Percentiles rank a stretch among this genome's conserved stretches.
phyloP scores from a whole-genome alignment of 331 rosid genomes.

The Rhamnella rubrinervis region DNA sequence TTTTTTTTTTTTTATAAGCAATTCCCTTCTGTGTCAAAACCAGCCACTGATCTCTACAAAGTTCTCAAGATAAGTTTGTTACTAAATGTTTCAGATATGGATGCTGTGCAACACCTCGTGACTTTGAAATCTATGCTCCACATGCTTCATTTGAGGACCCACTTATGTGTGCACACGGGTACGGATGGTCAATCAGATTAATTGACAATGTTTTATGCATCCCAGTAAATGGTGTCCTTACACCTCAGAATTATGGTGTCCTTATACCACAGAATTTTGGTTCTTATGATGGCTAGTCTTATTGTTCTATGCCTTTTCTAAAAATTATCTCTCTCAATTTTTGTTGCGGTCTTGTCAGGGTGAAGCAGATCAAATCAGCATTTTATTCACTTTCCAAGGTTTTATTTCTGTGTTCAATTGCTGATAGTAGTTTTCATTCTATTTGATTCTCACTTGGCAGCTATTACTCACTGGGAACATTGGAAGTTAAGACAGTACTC shows the following conservation, averaged over 20 bases:
- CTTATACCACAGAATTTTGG: background rate
- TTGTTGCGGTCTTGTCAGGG: constrained; percentile 40
- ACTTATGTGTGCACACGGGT: constrained; percentile 76
- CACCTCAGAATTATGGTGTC: no score
- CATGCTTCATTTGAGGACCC: constrained; percentile 91
- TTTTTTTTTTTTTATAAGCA: background rate
- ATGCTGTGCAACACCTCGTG: constrained; percentile 56
- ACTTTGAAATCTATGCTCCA: constrained; percentile 68
- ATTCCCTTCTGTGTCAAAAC: background rate
- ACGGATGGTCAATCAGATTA: constrained; percentile 1
- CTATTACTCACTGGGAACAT: background rate
- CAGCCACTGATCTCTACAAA: background rate
- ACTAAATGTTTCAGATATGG: constrained; percentile 53
- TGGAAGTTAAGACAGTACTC: background rate
- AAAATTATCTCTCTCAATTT: background rate
- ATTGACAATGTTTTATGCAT: background rate
- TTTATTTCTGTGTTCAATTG: constrained; percentile 12
- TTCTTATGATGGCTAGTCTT: background rate
- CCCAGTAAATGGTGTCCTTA: background rate
- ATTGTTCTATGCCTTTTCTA: background rate
- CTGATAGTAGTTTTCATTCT: constrained; percentile 8
- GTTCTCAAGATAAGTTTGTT: background rate
- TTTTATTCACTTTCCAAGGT: constrained; percentile 86
- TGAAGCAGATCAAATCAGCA: constrained; percentile 91
- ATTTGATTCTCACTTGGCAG: background rate